These are phyloP conservation scores for Paxillus rubicundulus DNA, from an alignment of 768 basidiomycete species.

Conservation along the genomic window DNA sequence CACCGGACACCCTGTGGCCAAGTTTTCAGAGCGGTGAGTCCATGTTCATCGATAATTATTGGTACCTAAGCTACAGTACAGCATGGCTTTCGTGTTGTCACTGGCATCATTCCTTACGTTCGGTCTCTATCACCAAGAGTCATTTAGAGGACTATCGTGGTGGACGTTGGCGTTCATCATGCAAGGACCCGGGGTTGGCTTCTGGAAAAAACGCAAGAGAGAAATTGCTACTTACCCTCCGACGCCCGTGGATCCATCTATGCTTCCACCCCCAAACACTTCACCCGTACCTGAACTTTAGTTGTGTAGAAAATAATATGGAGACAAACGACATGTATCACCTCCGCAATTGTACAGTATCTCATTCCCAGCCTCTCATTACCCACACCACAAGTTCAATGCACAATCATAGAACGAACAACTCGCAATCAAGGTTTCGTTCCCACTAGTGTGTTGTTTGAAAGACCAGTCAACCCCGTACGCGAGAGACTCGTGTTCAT, in stretches of 20 bases:
- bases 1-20: constrained; percentile 40
- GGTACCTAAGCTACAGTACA: constrained; percentile 28
- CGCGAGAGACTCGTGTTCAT: constrained; percentile 77
- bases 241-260: constrained; percentile 3
- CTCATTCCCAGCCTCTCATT: constrained; percentile 15
- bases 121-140: constrained; percentile 57
- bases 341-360: not conserved
- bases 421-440: constrained; percentile 65
- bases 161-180: constrained; percentile 70
- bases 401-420: constrained; percentile 96
- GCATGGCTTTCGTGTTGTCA: constrained; percentile 59
- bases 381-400: constrained; percentile 77
- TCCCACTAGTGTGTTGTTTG: constrained; percentile 23
- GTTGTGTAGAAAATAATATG: not conserved
- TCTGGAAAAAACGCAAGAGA: constrained; percentile 44
- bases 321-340: not conserved
- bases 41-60: not conserved
- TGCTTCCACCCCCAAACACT: not conserved
- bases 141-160: constrained; percentile 68
- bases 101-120: constrained; percentile 64
- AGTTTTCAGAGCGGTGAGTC: constrained; percentile 54
- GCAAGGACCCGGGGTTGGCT: constrained; percentile 54
- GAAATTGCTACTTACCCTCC: constrained; percentile 12
- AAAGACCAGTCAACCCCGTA: constrained; percentile 93
- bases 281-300: not conserved